A percentile compares a stretch with the other conserved stretches of the same genome.
phyloP scores from a whole-genome alignment of 163 green algal species.

The Coccomyxa subellipsoidea region DNA sequence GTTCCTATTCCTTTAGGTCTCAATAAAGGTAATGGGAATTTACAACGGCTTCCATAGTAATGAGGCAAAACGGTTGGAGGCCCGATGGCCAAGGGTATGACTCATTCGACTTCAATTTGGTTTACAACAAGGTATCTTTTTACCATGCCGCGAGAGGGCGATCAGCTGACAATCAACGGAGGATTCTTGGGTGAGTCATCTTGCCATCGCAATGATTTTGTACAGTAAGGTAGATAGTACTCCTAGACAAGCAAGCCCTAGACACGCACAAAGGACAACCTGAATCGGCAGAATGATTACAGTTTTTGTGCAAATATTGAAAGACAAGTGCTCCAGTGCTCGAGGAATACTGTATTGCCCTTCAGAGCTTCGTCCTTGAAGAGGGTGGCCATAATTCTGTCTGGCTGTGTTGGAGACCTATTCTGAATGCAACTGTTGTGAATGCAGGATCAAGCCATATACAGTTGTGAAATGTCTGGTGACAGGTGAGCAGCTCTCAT shows the following conservation, averaged over 20 bases:
- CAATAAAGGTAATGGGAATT: no score
- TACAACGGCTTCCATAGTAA: neutral
- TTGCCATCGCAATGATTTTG: neutral
- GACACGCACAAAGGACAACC: neutral
- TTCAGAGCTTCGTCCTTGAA: neutral
- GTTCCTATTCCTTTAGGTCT: no score
- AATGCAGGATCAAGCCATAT: constrained; percentile 6
- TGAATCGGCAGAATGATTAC: neutral
- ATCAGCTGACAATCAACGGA: neutral
- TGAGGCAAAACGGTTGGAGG: neutral
- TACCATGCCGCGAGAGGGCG: neutral
- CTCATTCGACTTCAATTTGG: neutral
- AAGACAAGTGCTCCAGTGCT: neutral
- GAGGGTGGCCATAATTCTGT: neutral
- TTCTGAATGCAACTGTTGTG: neutral
- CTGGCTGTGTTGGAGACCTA: neutral
- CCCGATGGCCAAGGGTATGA: neutral
- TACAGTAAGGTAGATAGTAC: neutral
- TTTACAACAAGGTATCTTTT: neutral
- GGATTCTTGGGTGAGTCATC: neutral
- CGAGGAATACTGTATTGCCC: neutral
- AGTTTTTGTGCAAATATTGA: neutral
- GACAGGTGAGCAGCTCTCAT: neutral
- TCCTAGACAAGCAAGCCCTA: neutral
- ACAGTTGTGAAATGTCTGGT: neutral